Evolutionary conservation across 2,329 filamentous ascomycete genomes (phyloP).

Genomic region (Alternaria rosae): DNA sequence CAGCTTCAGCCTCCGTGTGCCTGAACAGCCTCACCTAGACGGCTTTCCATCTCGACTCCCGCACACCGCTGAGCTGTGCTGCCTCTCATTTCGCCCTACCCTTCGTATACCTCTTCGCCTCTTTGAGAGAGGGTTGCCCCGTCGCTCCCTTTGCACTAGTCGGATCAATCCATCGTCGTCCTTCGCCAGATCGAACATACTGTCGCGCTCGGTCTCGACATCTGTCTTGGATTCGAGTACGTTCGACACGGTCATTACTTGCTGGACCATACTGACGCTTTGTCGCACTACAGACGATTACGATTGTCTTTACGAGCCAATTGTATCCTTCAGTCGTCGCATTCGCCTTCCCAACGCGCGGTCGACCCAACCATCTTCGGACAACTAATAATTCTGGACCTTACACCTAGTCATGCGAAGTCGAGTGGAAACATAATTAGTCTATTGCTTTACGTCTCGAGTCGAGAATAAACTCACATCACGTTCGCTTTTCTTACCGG

Average conservation of each 20-base stretch:
- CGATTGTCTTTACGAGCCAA: slow-evolving; percentile 2
- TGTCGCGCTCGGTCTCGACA: slow-evolving; percentile 20
- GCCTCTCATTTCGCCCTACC: slow-evolving; percentile 40
- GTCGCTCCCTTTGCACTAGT: slow-evolving; percentile 30
- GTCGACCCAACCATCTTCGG: not conserved
- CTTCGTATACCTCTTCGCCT: slow-evolving; percentile 27
- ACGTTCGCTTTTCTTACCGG: slow-evolving; percentile 25
- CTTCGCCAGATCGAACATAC: slow-evolving; percentile 17
- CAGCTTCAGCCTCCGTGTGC: slow-evolving; percentile 38
- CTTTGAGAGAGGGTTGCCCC: slow-evolving; percentile 48
- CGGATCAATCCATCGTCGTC: slow-evolving; percentile 19
- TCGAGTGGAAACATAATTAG: slow-evolving; percentile 28
- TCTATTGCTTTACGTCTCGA: slow-evolving; percentile 27
- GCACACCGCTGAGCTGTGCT: slow-evolving; percentile 49
- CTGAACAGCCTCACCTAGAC: slow-evolving; percentile 41
- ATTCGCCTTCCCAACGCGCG: slow-evolving; percentile 1
- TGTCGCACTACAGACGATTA: slow-evolving; percentile 20
- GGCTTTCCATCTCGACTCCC: slow-evolving; percentile 15
- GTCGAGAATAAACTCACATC: slow-evolving; percentile 25
- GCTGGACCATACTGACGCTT: slow-evolving; percentile 28
- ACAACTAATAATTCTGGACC: slow-evolving; percentile 3
- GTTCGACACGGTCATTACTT: slow-evolving; percentile 19
- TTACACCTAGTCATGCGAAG: slow-evolving; percentile 41
- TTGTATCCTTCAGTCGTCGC: slow-evolving; percentile 4
- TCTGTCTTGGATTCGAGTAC: slow-evolving; percentile 33